Base-by-base conservation (phyloP, 2,329 filamentous ascomycete genomes). In the Leptographium galeiforme region DNA sequence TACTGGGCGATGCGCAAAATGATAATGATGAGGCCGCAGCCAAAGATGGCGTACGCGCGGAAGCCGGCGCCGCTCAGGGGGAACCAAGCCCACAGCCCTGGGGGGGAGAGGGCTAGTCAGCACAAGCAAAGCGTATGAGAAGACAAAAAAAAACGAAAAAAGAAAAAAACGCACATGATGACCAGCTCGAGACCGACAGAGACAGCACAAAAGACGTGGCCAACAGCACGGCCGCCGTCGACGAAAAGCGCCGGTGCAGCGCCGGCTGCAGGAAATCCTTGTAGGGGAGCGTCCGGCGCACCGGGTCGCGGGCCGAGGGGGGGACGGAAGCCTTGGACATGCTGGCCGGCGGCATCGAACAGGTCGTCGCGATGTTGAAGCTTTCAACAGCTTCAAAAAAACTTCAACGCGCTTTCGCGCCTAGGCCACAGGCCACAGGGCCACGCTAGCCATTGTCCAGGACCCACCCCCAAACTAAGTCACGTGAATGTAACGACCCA, bases 181-280 rank as follows among this genome's bases (percentile, higher is more conserved):
- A 76, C 73, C 82, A 87, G 58, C 76, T 74, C 18, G 85, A 82
- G 58, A 95, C 76, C 53, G 82, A 66, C 52, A 93, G 69, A 49
- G 89, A 79, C 63, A 88, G 79, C 40, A 79, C 53, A 66, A 93
- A 95, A 64, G 87, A 88, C 53, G 89, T 73, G 48, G 75, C 69
- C 11, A 93, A 70, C 14, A 89, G 74, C 57, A 87, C 72, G 14
- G 79, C 76, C 48, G 85, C 85, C 13, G 88, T 89, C 58, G 82
- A 83, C 49, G 85, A 84, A 69, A 96, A 97, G 62, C 89, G 81
- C 62, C 87, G 78, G 68, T 97, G 91, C 58, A 96, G 74, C 51
- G 86, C 84, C 50, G 91, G 90, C 57, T 91, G 94, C 61, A 96
- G 72, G 67, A 94, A 94, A 71, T 95, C 88, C 74, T 89, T 85